Evolutionary conservation across 1,139 yeast species (phyloP).

Genomic region (Entelexis paramagnoliae): DNA sequence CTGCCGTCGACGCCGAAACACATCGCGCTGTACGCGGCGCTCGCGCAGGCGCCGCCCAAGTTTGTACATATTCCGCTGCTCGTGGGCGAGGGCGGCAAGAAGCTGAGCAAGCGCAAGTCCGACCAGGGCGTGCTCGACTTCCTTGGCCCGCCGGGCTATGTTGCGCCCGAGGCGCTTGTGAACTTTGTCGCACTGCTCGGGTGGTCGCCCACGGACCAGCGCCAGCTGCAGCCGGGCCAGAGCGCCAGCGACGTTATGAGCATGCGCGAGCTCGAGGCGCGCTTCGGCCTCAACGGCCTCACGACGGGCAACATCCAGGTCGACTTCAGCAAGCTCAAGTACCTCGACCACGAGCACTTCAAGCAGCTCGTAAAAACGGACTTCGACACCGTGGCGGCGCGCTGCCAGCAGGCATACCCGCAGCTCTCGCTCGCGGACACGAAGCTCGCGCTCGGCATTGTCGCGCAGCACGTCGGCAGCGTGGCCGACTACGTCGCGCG

Average conservation of each 20-base stretch:
- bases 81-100: slow-evolving; percentile 64
- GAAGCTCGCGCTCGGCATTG: slow-evolving; percentile 3
- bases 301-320: slow-evolving; percentile 94
- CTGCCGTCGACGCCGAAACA: slow-evolving; percentile 92
- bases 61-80: slow-evolving; percentile 85
- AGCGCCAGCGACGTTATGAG: slow-evolving; percentile 51
- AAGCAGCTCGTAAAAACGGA: slow-evolving; percentile 25
- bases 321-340: slow-evolving; percentile 60
- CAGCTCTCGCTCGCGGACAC: slow-evolving; percentile 7
- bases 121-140: slow-evolving; percentile 44
- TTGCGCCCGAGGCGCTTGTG: slow-evolving; percentile 74
- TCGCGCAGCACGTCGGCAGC: slow-evolving; percentile 19
- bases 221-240: slow-evolving; percentile 40
- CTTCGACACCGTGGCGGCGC: slow-evolving; percentile 2
- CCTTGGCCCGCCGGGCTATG: slow-evolving; percentile 31
- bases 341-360: slow-evolving; percentile 60
- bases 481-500: slow-evolving; percentile 20
- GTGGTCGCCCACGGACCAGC: slow-evolving; percentile 59
- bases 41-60: slow-evolving; percentile 63
- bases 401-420: slow-evolving; percentile 12
- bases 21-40: slow-evolving; percentile 70
- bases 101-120: slow-evolving; percentile 76
- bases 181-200: slow-evolving; percentile 89
- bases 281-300: slow-evolving; percentile 51
- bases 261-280: slow-evolving; percentile 42